A percentile compares a stretch with the other conserved stretches of the same genome.
phyloP scores from a whole-genome alignment of 78 protist genomes.

The Creolimax fragrantissima region DNA sequence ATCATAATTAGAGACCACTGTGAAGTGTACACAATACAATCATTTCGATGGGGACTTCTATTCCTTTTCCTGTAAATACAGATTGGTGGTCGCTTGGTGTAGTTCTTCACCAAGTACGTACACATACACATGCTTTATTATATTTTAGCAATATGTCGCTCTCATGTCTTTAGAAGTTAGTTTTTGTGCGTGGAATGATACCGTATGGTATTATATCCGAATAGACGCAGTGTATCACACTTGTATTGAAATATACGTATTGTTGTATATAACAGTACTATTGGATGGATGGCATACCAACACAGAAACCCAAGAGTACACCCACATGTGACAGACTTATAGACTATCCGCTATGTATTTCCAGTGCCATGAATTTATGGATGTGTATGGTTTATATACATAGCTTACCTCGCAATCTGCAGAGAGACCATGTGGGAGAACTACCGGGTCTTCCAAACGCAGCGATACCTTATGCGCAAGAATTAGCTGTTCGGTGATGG shows the following conservation, averaged over 20 bases:
- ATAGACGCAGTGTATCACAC: not conserved
- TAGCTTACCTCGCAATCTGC: not conserved
- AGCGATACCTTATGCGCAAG: not conserved
- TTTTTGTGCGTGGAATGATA: not conserved
- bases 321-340: too few species aligned
- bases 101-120: not conserved
- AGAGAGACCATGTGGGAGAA: not conserved
- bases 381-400: too few species aligned
- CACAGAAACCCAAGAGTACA: too few species aligned
- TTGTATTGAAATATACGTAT: not conserved
- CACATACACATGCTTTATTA: not conserved
- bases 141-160: not conserved
- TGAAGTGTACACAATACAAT: too few species aligned
- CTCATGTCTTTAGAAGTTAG: not conserved
- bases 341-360: too few species aligned
- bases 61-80: too few species aligned
- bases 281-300: too few species aligned
- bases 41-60: too few species aligned
- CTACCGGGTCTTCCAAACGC: not conserved
- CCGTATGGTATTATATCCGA: not conserved
- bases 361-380: too few species aligned
- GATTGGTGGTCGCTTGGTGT: not conserved
- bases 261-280: too few species aligned
- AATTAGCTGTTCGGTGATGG: not conserved
- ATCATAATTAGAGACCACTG: too few species aligned